Base-by-base conservation (phyloP, 805 yeast species). In the Zygotorulaspora florentina region DNA sequence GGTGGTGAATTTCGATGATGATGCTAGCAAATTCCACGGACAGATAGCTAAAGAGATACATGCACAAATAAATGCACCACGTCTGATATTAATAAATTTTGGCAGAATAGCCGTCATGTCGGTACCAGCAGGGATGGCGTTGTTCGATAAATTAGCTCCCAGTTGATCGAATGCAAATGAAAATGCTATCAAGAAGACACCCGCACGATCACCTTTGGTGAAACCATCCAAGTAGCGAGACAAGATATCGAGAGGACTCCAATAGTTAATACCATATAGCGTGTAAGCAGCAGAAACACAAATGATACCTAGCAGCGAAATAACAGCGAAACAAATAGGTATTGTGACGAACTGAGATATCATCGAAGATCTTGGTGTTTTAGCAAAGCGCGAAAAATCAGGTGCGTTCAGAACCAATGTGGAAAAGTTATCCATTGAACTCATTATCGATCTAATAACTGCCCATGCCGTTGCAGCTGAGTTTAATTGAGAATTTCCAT, bases 361-460 rank as follows among this genome's bases (percentile, higher is more conserved):
- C n/a, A 71, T 57, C 3, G 83, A 73, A 16, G 78, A 69, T 35
- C 56, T 64, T 42, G 75, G 72, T 17, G 79, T 80, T 52, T 73
- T 76, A 8, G 95, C 85, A 68, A 87, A 83, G 65, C 96, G 79
- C 20, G 95, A 76, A 66, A 88, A 88, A 71, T 88, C 96, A 1
- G 96, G 95, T 12, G 93, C 86, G 67, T 88, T 88, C 43, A 85
- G 77, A 59, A 89, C 85, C 58, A 88, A 74, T n/a, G 96, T 85
- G 4, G 95, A 93, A 60, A 88, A 88, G 67, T 87, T 88, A 23
- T 95, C 86, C 51, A 88, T 69, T 16, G 89, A 75, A 66, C 81
- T 83, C 95, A 89, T 85, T 27, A 81, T 73, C 4, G 91, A 79
- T 55, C 75, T 74, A 43, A 88, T 77, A 61, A 87, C 88, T 0